phyloP scores from a whole-genome alignment of 345 rosid genomes.

The Geranium rotundifolium region DNA sequence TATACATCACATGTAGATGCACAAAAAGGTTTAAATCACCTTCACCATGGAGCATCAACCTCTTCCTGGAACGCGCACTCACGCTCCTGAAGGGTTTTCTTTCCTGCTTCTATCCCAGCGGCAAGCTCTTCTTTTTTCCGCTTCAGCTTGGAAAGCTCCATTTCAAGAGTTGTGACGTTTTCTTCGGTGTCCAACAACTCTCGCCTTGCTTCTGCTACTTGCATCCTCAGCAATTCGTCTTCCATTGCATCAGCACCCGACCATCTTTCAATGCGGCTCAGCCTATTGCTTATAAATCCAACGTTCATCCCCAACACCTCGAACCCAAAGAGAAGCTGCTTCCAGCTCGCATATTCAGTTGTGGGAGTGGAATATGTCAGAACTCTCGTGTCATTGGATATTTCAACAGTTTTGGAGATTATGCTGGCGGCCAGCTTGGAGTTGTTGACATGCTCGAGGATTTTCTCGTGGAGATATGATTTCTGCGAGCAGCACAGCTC shows the following conservation, averaged over 20 bases:
- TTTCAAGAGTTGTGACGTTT: slow-evolving; percentile 26
- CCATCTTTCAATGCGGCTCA: slow-evolving; percentile 19
- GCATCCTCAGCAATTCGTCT: slow-evolving; percentile 13
- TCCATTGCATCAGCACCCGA: slow-evolving; percentile 8
- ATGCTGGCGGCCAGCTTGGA: slow-evolving; percentile 30
- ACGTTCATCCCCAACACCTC: slow-evolving; percentile 51
- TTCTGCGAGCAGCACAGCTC: slow-evolving; percentile 38
- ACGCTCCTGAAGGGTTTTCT: slow-evolving; percentile 26
- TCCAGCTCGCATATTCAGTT: slow-evolving; percentile 35
- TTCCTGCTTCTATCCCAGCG: slow-evolving; percentile 26
- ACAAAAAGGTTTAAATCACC: too few species aligned
- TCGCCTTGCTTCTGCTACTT: slow-evolving; percentile 12
- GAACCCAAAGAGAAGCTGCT: slow-evolving; percentile 39
- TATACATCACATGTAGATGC: too few species aligned
- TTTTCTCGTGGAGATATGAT: slow-evolving; percentile 3
- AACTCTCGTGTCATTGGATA: slow-evolving; percentile 34
- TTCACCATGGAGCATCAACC: slow-evolving; percentile 35
- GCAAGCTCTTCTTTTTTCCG: slow-evolving; percentile 26
- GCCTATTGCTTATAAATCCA: slow-evolving; percentile 31
- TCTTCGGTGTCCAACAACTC: slow-evolving; percentile 22
- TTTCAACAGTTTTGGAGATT: slow-evolving; percentile 33
- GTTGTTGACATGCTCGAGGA: slow-evolving; percentile 30
- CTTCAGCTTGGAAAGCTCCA: slow-evolving; percentile 18
- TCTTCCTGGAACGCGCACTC: slow-evolving; percentile 24
- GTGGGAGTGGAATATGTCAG: slow-evolving; percentile 20